phyloP scores from a whole-genome alignment of 2,329 filamentous ascomycete species.

The Fusarium nygamai region DNA sequence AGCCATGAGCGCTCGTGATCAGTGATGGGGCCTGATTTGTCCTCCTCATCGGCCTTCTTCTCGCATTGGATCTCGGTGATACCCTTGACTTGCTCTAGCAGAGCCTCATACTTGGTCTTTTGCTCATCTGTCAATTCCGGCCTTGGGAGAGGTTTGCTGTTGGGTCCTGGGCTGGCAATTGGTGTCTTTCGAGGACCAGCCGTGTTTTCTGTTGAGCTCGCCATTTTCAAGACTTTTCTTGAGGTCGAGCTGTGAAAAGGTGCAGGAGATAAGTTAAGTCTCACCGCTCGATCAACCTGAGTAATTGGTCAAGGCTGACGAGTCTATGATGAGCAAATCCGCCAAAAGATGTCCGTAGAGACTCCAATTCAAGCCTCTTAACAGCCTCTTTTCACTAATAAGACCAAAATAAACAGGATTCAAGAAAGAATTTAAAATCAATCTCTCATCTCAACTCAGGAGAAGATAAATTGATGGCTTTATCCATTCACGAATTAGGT shows the following conservation, averaged over 20 bases:
- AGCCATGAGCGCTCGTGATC: constrained; percentile 90
- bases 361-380: neutral
- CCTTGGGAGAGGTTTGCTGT: constrained; percentile 65
- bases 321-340: neutral
- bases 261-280: constrained; percentile 15
- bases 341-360: neutral
- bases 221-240: constrained; percentile 24
- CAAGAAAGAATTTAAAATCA: neutral
- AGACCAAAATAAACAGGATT: neutral
- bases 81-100: constrained; percentile 74
- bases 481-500: constrained; percentile 4
- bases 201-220: constrained; percentile 29
- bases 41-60: constrained; percentile 58
- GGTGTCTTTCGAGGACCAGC: constrained; percentile 60
- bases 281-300: constrained; percentile 31
- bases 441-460: constrained; percentile 13
- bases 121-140: constrained; percentile 78
- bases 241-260: neutral
- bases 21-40: constrained; percentile 70
- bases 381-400: neutral
- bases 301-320: constrained; percentile 18
- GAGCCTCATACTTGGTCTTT: constrained; percentile 79
- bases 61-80: constrained; percentile 74
- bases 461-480: constrained; percentile 24
- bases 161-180: constrained; percentile 65